Percentiles rank a stretch among this genome's conserved stretches.
Evolutionary conservation across 2,329 filamentous ascomycete genomes (phyloP).

Genomic region (Cercospora citrullina): DNA sequence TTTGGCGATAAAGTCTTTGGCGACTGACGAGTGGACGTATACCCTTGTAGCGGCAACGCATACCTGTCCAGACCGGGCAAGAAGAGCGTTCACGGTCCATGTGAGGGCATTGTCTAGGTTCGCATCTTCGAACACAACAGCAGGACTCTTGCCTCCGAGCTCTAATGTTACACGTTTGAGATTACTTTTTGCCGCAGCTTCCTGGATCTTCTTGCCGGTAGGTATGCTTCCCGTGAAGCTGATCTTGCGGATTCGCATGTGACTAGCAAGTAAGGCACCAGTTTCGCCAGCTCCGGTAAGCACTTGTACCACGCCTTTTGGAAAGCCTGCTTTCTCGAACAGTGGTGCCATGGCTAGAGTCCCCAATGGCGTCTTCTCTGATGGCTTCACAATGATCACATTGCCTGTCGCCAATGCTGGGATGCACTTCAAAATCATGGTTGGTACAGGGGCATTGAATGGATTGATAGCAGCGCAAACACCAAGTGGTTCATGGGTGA

Average conservation of each 20-base stretch:
- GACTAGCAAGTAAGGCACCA: constrained; percentile 58
- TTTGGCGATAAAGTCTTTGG: constrained; percentile 41
- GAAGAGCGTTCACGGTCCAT: constrained; percentile 30
- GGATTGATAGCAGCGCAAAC: constrained; percentile 22
- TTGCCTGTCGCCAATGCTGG: constrained; percentile 55
- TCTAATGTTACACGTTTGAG: constrained; percentile 63
- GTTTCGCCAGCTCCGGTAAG: constrained; percentile 61
- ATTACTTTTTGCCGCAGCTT: constrained; percentile 52
- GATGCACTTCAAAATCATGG: constrained; percentile 55
- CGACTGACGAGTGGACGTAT: constrained; percentile 58
- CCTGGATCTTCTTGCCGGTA: constrained; percentile 62
- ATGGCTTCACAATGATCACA: constrained; percentile 41
- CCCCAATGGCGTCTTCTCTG: constrained; percentile 58
- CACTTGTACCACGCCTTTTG: constrained; percentile 61
- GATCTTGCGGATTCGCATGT: constrained; percentile 62
- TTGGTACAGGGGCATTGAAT: constrained; percentile 53
- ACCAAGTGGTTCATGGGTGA: constrained; percentile 20
- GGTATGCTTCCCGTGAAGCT: constrained; percentile 62
- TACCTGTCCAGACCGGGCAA: constrained; percentile 43
- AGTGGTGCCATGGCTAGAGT: constrained; percentile 60
- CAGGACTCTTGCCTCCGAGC: constrained; percentile 61
- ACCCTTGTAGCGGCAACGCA: constrained; percentile 55
- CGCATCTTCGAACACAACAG: constrained; percentile 59
- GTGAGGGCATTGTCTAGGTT: constrained; percentile 47
- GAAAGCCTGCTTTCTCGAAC: constrained; percentile 55